A percentile compares a stretch with the other conserved stretches of the same genome.
These are phyloP conservation scores for Arabis alpina DNA, from an alignment of 345 rosid species.

Conservation along the genomic window DNA sequence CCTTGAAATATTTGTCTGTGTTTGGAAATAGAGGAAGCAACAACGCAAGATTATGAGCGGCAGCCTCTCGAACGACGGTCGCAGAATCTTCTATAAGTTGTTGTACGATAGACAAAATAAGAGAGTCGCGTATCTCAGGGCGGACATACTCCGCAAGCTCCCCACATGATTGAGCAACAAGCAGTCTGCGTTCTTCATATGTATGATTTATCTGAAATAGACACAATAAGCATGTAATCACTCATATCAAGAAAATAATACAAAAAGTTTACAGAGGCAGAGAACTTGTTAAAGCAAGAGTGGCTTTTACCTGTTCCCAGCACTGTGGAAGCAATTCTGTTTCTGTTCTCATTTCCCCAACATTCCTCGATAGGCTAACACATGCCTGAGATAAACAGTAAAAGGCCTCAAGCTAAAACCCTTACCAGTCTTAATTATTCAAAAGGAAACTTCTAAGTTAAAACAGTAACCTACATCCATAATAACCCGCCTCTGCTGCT, in stretches of 20 bases:
- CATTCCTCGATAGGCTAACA: conserved; percentile 90
- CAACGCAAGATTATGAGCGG: conserved; percentile 88
- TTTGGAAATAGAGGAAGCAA: conserved; percentile 92
- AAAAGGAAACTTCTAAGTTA: conserved; percentile 30
- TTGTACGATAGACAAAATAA: conserved; percentile 88
- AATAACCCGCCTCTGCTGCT: conserved; percentile 89
- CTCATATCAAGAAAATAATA: conserved; percentile 10
- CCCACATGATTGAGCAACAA: conserved; percentile 99
- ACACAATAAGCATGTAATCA: conserved; percentile 40
- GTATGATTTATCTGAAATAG: conserved; percentile 81
- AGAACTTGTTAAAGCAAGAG: conserved; percentile 33
- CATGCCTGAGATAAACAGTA: conserved; percentile 73
- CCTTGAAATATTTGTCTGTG: conserved; percentile 99
- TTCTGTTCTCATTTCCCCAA: conserved; percentile 98
- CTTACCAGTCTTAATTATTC: conserved; percentile 5
- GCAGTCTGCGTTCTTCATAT: conserved; percentile 96
- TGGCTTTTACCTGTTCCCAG: conserved; percentile 90
- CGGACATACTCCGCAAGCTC: conserved; percentile 94
- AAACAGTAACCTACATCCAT: conserved; percentile 79
- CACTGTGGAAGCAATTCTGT: conserved; percentile 97
- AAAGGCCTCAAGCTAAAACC: conserved; percentile 32
- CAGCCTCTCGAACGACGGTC: conserved; percentile 93
- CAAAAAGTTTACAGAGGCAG: conserved; percentile 8
- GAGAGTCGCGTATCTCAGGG: conserved; percentile 96
- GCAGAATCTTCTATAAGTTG: conserved; percentile 96